Evolutionary conservation across 495 filamentous ascomycete genomes (phyloP).

Genomic region (Astrothelium macrocarpum): DNA sequence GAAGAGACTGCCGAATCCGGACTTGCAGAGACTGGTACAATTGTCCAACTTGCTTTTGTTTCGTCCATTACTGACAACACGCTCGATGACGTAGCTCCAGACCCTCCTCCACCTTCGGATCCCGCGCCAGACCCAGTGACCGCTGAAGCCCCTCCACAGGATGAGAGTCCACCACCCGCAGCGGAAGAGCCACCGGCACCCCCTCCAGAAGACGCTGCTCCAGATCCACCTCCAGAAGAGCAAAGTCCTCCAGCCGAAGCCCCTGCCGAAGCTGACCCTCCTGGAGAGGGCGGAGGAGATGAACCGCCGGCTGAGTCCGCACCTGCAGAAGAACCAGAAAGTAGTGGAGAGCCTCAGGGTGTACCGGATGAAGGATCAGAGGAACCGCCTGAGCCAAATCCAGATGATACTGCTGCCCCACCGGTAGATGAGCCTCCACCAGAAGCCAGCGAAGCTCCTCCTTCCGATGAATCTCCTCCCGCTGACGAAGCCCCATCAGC

Average conservation of each 20-base stretch:
- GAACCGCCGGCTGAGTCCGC: neutral
- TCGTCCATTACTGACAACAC: neutral
- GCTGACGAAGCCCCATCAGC: neutral
- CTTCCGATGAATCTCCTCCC: neutral
- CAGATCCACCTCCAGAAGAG: neutral
- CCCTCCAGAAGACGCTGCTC: neutral
- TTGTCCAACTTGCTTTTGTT: no score
- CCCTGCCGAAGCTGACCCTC: neutral
- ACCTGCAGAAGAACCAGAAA: neutral
- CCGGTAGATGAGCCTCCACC: neutral
- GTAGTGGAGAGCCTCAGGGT: neutral
- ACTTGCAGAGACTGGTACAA: neutral
- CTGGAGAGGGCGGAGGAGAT: neutral
- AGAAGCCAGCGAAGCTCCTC: neutral
- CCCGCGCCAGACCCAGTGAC: neutral
- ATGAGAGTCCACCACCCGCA: neutral
- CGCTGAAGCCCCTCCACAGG: neutral
- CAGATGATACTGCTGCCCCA: neutral
- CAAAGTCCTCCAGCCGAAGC: neutral
- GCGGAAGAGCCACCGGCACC: neutral
- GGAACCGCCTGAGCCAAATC: neutral
- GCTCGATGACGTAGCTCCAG: neutral
- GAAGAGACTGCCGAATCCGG: neutral
- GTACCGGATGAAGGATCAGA: neutral
- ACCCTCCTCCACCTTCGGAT: neutral